phyloP scores from a whole-genome alignment of 352 stramenopile species.

The Globisporangium ultimum region DNA sequence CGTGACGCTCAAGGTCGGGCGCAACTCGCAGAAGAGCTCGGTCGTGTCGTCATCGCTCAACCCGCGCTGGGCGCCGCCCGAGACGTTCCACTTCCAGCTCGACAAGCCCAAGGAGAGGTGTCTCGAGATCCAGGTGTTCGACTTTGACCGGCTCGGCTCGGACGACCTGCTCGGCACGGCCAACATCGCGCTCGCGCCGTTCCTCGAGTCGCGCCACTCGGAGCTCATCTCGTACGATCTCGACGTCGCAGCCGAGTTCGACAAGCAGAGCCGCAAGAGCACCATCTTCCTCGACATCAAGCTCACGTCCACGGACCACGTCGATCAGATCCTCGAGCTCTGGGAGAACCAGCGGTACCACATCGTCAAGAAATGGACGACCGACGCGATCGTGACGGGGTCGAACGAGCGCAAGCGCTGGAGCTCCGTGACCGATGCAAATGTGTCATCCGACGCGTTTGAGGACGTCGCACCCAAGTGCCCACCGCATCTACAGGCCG shows the following conservation, averaged over 20 bases:
- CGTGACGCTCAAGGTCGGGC: conserved; percentile 56
- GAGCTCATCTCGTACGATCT: conserved; percentile 57
- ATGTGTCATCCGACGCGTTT: conserved; percentile 58
- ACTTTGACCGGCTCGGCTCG: conserved; percentile 58
- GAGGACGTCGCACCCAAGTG: conserved; percentile 66
- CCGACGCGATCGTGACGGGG: conserved; percentile 41
- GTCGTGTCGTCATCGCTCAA: conserved; percentile 44
- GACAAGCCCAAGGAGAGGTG: conserved; percentile 56
- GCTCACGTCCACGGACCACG: conserved; percentile 37
- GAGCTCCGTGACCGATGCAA: conserved; percentile 57
- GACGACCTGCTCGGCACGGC: conserved; percentile 56
- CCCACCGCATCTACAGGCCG: conserved; percentile 44
- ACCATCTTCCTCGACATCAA: conserved; percentile 61
- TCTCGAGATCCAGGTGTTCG: conserved; percentile 55
- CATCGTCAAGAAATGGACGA: conserved; percentile 76
- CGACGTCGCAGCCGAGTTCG: conserved; percentile 45
- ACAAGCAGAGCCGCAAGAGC: conserved; percentile 59
- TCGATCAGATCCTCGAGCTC: conserved; percentile 70
- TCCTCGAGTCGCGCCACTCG: conserved; percentile 42
- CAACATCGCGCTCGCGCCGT: conserved; percentile 47
- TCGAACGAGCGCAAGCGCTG: conserved; percentile 69
- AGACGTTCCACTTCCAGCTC: conserved; percentile 63
- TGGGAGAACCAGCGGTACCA: conserved; percentile 86
- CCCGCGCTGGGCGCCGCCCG: conserved; percentile 49
- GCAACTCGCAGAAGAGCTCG: conserved; percentile 47